Evolutionary conservation across 1,139 yeast species (phyloP), one percentile per base, ranked within the genome.

Genomic region (Arxiozyma telluris): DNA sequence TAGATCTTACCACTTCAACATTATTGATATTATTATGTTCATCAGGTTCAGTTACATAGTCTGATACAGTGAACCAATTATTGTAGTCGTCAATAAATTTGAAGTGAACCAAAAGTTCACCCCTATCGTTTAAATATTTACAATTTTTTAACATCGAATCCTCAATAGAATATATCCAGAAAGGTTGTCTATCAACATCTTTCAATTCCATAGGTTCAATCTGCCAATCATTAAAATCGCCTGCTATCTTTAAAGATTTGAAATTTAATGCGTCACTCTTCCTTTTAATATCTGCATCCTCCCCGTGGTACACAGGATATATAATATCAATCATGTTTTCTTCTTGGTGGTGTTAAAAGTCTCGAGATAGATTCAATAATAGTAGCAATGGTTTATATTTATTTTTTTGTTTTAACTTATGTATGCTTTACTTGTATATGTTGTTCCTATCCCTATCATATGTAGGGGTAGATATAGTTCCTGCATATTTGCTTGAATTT

Each of bases 11-110:
- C 2, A 46, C 42, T 34, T 46, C 39, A n/a, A 75, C 76, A 61
- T 84, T 84, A 71, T 83, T 84, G 51, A 76, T 76, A 62, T 76
- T 82, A 42, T 85, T 87, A 46, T 70, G 63, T 17, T 72, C 80
- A 64, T 83, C 88, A 7, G 71, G 68, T 57, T 76, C 76, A 46
- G 73, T 67, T 50, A 73, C 71, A 61, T 77, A 80, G 41, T 70
- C 61, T 17, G 73, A 69, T 52, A 78, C 76, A 17, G 78, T 76
- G 52, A 70, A 65, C 89, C 89, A 83, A 49, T 76, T 79, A 23
- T 81, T 86, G 60, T 81, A 52, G 23, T 60, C 63, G 50, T 64
- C 68, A 48, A 67, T 60, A 50, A 67, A 67, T 54, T 67, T 67
- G 54, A 66, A 67, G 55, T 60, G 63, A 20, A 65, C 52, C 39